These are phyloP conservation scores for Chrysopogon serrulatus DNA, from an alignment of 176 grass and related monocot genomes.

Conservation along the genomic window DNA sequence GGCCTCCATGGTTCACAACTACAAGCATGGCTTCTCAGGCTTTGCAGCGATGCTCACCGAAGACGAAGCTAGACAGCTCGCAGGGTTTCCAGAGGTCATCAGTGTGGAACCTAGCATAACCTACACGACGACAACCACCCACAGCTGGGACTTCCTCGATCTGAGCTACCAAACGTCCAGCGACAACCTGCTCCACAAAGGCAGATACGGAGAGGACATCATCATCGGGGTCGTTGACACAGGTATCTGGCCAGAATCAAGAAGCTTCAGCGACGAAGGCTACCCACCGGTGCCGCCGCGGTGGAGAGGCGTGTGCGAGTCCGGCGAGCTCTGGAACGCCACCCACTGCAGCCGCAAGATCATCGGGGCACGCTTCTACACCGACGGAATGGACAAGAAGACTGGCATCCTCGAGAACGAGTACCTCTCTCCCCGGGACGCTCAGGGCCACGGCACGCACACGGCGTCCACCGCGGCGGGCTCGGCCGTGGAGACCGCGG, in stretches of 20 bases:
- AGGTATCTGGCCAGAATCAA: slow-evolving; percentile 23
- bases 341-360: slow-evolving; percentile 27
- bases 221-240: background rate
- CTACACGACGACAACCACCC: background rate
- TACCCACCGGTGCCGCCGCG: slow-evolving; percentile 2
- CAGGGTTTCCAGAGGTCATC: slow-evolving; percentile 1
- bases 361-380: slow-evolving; percentile 31
- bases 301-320: slow-evolving; percentile 15
- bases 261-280: slow-evolving; percentile 18
- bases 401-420: rapidly evolving
- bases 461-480: slow-evolving; percentile 30
- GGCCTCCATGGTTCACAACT: slow-evolving; percentile 52
- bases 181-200: background rate
- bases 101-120: background rate
- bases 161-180: background rate
- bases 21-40: slow-evolving; percentile 67
- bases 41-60: slow-evolving; percentile 51
- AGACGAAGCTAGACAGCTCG: slow-evolving; percentile 32
- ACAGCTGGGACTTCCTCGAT: slow-evolving; percentile 4
- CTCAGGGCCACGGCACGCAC: background rate
- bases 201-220: background rate
- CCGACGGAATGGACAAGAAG: rapidly evolving
- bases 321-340: background rate
- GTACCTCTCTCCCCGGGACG: slow-evolving; percentile 6
- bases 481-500: background rate